phyloP scores from a whole-genome alignment of 257 asterid genomes.

The Solanum ossicruentum region DNA sequence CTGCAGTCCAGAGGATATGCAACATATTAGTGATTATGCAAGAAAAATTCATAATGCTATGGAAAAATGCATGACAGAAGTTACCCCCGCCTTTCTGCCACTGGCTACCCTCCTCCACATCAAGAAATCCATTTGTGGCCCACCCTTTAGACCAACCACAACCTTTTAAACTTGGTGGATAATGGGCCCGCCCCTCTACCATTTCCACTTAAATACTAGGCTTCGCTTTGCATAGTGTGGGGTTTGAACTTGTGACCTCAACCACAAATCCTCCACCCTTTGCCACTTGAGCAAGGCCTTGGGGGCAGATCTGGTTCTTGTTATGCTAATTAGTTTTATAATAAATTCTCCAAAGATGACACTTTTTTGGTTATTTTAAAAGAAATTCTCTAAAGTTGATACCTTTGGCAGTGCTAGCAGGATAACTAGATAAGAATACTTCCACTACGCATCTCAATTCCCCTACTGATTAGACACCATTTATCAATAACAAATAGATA shows the following conservation, averaged over 20 bases:
- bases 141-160: too few species aligned
- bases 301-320: too few species aligned
- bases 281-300: too few species aligned
- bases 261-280: too few species aligned
- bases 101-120: background rate
- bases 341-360: background rate
- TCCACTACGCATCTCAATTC: background rate
- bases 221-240: too few species aligned
- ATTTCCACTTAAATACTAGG: too few species aligned
- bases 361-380: background rate
- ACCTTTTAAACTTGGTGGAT: too few species aligned
- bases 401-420: background rate
- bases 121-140: too few species aligned
- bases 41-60: background rate
- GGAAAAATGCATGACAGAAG: background rate
- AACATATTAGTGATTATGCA: background rate
- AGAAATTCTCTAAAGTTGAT: background rate
- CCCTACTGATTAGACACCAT: background rate
- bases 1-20: constrained; percentile 27
- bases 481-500: background rate
- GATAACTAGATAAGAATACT: background rate
- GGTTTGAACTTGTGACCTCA: too few species aligned
- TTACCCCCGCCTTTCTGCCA: background rate
- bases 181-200: too few species aligned
- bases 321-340: background rate